Evolutionary conservation across 179 eudicot genomes (phyloP).

Genomic region (Beta corolliflora): DNA sequence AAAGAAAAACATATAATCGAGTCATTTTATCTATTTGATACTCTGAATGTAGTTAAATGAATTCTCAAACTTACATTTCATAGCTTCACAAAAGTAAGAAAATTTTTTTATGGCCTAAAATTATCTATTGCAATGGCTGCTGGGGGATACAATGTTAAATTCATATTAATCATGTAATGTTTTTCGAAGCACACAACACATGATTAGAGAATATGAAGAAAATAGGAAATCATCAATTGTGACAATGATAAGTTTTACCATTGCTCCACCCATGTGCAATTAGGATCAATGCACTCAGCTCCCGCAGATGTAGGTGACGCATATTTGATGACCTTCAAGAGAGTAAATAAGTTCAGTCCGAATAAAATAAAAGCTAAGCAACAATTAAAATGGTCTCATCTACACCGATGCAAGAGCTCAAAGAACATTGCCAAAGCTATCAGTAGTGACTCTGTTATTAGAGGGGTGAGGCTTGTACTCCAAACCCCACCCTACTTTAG

Average conservation of each 20-base stretch:
- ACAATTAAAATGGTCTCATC: background rate
- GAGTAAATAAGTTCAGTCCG: background rate
- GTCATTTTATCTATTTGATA: background rate
- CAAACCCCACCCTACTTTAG: too few relatives aligned
- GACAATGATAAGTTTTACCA: slow-evolving; percentile 34
- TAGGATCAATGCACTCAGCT: slow-evolving; percentile 64
- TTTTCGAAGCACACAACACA: background rate
- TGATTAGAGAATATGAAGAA: background rate
- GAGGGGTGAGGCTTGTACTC: too few relatives aligned
- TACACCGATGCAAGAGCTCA: background rate
- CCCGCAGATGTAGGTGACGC: slow-evolving; percentile 67
- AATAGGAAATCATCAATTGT: background rate
- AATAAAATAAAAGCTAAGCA: background rate
- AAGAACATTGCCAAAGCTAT: background rate
- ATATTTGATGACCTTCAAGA: slow-evolving; percentile 54
- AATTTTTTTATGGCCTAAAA: background rate
- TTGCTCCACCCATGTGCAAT: slow-evolving; percentile 56
- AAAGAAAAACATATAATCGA: background rate
- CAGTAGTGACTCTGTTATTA: too few relatives aligned
- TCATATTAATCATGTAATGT: background rate
- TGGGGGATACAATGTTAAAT: too few relatives aligned
- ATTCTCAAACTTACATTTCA: background rate
- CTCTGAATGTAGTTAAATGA: background rate
- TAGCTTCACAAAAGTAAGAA: background rate
- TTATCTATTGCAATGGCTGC: background rate